Percentiles rank a stretch among this genome's conserved stretches.
Evolutionary conservation across 2,329 filamentous ascomycete genomes (phyloP).

Genomic region (Colletotrichum salicis): DNA sequence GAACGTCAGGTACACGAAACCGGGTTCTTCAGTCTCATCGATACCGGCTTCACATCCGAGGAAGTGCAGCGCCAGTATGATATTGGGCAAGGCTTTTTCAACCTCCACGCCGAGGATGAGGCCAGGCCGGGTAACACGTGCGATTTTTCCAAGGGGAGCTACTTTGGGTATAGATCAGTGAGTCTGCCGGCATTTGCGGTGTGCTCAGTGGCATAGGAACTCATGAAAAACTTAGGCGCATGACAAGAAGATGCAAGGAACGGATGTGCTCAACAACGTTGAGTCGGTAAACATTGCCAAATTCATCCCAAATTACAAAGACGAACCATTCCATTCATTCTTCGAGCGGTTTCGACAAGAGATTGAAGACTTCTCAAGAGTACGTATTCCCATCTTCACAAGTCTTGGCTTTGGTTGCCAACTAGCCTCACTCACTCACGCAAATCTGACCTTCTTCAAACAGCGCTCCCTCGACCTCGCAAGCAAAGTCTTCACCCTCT

Average conservation of each 20-base stretch:
- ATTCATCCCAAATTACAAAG: slow-evolving; percentile 52
- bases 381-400: slow-evolving; percentile 48
- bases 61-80: slow-evolving; percentile 65
- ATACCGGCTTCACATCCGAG: slow-evolving; percentile 63
- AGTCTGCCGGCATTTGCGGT: too few species aligned
- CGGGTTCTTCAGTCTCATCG: slow-evolving; percentile 66
- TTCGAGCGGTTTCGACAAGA: slow-evolving; percentile 54
- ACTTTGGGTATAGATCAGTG: slow-evolving; percentile 57
- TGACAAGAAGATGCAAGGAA: slow-evolving; percentile 45
- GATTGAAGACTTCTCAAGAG: slow-evolving; percentile 61
- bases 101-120: slow-evolving; percentile 57
- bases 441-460: slow-evolving; percentile 18
- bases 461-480: slow-evolving; percentile 45
- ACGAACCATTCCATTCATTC: slow-evolving; percentile 49
- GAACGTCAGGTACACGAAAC: slow-evolving; percentile 40
- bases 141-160: slow-evolving; percentile 56
- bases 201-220: neutral
- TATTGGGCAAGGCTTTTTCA: slow-evolving; percentile 63
- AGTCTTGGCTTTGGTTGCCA: slow-evolving; percentile 46
- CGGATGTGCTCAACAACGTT: slow-evolving; percentile 56
- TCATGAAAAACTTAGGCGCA: slow-evolving; percentile 37
- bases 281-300: slow-evolving; percentile 67
- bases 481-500: slow-evolving; percentile 42
- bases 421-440: slow-evolving; percentile 47
- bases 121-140: slow-evolving; percentile 58